Conservation (phyloP, 805 yeast genomes). For the Cyberlindnera suaveolens region DNA sequence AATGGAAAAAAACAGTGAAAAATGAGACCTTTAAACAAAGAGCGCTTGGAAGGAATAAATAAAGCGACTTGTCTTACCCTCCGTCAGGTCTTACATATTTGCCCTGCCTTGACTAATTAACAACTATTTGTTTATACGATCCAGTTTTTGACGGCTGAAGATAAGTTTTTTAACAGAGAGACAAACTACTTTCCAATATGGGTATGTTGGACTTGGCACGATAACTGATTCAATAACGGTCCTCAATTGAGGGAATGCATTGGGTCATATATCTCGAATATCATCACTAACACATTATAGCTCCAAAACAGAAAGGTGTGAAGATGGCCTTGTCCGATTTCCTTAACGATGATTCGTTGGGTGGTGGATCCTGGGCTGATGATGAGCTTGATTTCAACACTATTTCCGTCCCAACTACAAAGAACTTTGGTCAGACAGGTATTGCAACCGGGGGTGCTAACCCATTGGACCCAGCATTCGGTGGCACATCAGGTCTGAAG, state of each 20-base stretch:
- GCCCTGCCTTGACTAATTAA: too few relatives aligned
- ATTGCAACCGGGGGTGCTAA: constrained; percentile 27
- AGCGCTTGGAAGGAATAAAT: background rate
- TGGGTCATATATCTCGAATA: background rate
- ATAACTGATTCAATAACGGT: background rate
- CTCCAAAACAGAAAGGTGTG: constrained; percentile 56
- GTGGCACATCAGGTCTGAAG: constrained; percentile 27
- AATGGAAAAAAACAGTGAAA: constrained; percentile 8
- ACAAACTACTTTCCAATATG: constrained; percentile 4
- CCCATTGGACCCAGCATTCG: constrained; percentile 33
- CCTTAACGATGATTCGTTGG: constrained; percentile 68
- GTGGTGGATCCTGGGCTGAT: constrained; percentile 81
- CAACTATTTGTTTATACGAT: too few relatives aligned
- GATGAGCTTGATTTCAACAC: constrained; percentile 69
- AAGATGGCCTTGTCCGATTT: constrained; percentile 87
- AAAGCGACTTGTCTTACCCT: too few relatives aligned
- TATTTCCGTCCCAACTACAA: constrained; percentile 44
- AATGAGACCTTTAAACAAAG: background rate
- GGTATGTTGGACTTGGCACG: constrained; percentile 5
- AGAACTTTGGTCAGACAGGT: constrained; percentile 24
- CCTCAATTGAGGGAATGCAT: background rate
- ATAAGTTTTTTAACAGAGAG: too few relatives aligned
- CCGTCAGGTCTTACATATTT: too few relatives aligned
- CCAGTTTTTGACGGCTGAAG: too few relatives aligned
- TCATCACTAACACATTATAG: constrained; percentile 28